phyloP scores from a whole-genome alignment of 169 alveolate species.

The Eimeria falciformis region DNA sequence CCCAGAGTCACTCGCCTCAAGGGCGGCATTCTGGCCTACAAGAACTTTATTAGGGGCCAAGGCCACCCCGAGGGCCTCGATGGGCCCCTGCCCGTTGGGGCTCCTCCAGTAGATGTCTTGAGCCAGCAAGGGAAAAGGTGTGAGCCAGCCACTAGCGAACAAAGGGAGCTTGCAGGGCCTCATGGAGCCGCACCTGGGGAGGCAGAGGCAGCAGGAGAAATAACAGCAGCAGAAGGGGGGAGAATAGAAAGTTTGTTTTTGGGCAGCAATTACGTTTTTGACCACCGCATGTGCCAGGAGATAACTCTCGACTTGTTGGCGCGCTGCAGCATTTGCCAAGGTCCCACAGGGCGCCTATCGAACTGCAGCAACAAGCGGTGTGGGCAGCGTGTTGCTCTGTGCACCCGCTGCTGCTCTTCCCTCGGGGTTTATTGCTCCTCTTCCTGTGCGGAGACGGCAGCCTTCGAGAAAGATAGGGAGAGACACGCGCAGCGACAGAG shows the following conservation, averaged over 20 bases:
- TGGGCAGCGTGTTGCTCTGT: constrained; percentile 68
- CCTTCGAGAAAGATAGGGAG: constrained; percentile 15
- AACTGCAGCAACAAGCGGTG: constrained; percentile 74
- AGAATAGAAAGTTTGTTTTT: constrained; percentile 6
- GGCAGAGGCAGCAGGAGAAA: not conserved
- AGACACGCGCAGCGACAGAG: constrained; percentile 30
- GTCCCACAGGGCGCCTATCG: constrained; percentile 54
- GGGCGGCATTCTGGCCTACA: constrained; percentile 78
- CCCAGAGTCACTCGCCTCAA: constrained; percentile 70
- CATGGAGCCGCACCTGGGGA: not conserved
- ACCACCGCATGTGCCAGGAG: constrained; percentile 74
- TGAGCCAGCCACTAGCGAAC: not conserved
- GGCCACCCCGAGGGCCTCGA: constrained; percentile 3
- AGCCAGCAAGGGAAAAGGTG: not conserved
- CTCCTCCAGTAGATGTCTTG: not conserved
- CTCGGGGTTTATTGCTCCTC: constrained; percentile 73
- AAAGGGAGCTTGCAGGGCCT: not conserved
- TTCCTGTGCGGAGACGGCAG: constrained; percentile 27
- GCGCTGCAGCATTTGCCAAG: constrained; percentile 54
- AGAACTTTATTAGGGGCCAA: constrained; percentile 25
- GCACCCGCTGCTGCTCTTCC: constrained; percentile 63
- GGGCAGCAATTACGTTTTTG: constrained; percentile 79
- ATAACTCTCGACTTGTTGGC: constrained; percentile 71
- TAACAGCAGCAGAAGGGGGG: not conserved
- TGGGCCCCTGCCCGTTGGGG: not conserved